Evolutionary conservation across 176 grass and related monocot species (phyloP), one percentile per base, ranked within the genome.

Genomic region (Tuctoria greenei): DNA sequence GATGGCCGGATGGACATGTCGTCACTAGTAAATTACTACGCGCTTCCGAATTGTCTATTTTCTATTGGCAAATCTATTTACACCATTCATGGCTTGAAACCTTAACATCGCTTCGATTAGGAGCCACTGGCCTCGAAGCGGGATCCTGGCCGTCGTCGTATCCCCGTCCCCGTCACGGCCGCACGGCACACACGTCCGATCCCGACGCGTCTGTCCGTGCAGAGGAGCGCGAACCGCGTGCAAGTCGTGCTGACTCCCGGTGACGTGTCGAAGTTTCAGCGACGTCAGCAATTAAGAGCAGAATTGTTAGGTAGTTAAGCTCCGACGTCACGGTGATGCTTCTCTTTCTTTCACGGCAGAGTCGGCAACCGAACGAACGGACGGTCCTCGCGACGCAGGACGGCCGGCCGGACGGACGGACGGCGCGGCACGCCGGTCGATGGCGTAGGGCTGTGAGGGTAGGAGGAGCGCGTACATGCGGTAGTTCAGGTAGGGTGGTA

Each of bases 351-450:
- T 9, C 35, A 3, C 6, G 20, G 6, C 4, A 2, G 66, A 15
- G 12, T 0, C 23, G 15, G 14, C 6, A 12, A 8, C 38, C n/a
- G 8, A 20, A 25, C 0, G 28, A 25, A 55, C 49, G n/a, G n/a
- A 55, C 37, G 12, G 20, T 2, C 1, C 18, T 23, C 34, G 49
- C 55, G n/a, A n/a, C n/a, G n/a, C n/a, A n/a, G n/a, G n/a, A n/a
- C n/a, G n/a, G n/a, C n/a, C 18, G 4, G 7, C 51, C 25, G 14
- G 45, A 4, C 15, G 42, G 14, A 2, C 13, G 39, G 10, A 10
- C 31, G 43, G 67, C 24, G 12, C 49, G n/a, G 71, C 71, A 59
- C 71, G 52, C 37, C 54, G 71, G 13, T 39, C 36, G 36, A 59
- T 27, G 69, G 69, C 14, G 20, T 7, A n/a, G 67, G 17, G 26